Evolutionary conservation across 225 moss, liverwort and hornwort species (phyloP), one percentile per base, ranked within the genome.

Genomic region (Polytrichum commune): DNA sequence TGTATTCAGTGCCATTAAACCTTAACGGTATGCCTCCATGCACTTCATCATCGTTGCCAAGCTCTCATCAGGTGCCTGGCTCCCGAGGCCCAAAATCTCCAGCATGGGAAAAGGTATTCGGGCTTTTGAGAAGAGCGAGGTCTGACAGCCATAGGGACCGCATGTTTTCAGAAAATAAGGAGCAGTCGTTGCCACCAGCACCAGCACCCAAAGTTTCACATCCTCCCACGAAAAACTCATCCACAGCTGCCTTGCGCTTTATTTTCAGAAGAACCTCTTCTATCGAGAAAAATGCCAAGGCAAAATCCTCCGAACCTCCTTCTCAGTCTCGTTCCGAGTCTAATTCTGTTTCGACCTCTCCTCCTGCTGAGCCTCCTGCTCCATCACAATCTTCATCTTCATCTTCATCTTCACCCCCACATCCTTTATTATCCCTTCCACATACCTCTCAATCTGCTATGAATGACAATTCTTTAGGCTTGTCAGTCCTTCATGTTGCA

Each of bases 41-140:
- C 22, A 64, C 75, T 65, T 46, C 46, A 16, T 46, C 46, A 16
- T 74, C 70, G 72, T 71, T 70, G 26, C 67, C 83, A 5, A 69
- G 29, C 62, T 63, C 75, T 65, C 46, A 46, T 46, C 83, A 86
- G 75, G 80, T 62, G 28, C 7, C 74, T 79, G 62, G 84, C 70
- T 73, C 75, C 55, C 74, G 84, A 73, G 30, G 80, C 32, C 82
- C 93, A 0, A 93, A 92, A 86, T 82, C 85, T 55, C 87, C 88
- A 55, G 75, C 92, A 38, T 96, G 96, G 96, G 92, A 84, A 22
- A 91, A 93, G 65, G 90, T 96, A 0, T 90, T 96, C 27, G 93
- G 90, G 4, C 82, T 92, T 27, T 69, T 96, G 27, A 80, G 96
- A 70, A 83, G 93, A 68, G 92, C 93, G 22, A 87, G 91, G 32